Evolutionary conservation across 352 stramenopile genomes (phyloP).

Genomic region (Halophytophthora polymorphica): DNA sequence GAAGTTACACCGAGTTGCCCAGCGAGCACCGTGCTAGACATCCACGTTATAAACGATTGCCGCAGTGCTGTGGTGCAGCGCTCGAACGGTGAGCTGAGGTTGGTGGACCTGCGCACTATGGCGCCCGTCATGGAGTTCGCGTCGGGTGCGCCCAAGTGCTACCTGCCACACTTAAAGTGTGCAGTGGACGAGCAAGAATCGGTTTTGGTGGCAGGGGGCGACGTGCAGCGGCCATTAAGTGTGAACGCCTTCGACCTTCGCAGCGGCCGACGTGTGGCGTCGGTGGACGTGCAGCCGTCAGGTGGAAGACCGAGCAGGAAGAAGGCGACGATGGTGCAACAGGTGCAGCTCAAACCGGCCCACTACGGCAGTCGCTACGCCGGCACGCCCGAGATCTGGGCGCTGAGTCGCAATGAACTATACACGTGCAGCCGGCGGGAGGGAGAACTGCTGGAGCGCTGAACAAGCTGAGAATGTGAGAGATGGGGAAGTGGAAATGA

Average conservation of each 20-base stretch:
- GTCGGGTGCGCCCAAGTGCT: constrained; percentile 19
- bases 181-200: constrained; percentile 30
- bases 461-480: background rate
- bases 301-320: background rate
- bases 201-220: constrained; percentile 34
- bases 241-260: constrained; percentile 32
- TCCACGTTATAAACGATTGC: constrained; percentile 42
- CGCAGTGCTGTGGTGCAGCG: constrained; percentile 34
- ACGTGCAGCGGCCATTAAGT: constrained; percentile 9
- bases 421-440: constrained; percentile 25
- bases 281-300: constrained; percentile 13
- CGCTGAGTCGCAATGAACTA: constrained; percentile 34
- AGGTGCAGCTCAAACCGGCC: constrained; percentile 29
- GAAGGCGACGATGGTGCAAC: constrained; percentile 23
- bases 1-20: background rate
- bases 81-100: constrained; percentile 39
- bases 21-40: constrained; percentile 25
- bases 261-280: constrained; percentile 19
- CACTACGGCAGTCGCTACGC: constrained; percentile 7
- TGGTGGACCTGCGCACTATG: constrained; percentile 48
- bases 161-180: constrained; percentile 35
- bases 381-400: constrained; percentile 35
- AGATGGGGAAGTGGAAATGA: background rate
- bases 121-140: constrained; percentile 34
- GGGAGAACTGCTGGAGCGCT: constrained; percentile 2